Conservation (phyloP, 345 rosid genomes). For the Reutealis trisperma region DNA sequence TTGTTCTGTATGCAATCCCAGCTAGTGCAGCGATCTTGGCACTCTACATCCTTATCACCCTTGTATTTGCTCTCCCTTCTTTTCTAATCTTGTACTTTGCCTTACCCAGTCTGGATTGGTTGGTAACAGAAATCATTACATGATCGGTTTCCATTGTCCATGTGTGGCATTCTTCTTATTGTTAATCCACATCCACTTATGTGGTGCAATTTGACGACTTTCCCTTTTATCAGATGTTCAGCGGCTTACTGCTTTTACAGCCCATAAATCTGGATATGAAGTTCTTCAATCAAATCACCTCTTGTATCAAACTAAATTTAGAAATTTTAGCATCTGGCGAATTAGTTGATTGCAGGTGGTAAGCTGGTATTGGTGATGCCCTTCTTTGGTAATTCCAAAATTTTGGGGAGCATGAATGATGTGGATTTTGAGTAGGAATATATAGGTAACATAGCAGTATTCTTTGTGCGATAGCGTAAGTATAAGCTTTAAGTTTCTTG, state of each 20-base stretch:
- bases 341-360: not conserved
- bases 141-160: slow-evolving; percentile 14
- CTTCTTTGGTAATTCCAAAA: not conserved
- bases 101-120: slow-evolving; percentile 89
- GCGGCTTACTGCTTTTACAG: not conserved
- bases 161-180: not conserved
- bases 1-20: slow-evolving; percentile 79
- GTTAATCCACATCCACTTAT: not conserved
- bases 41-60: slow-evolving; percentile 70
- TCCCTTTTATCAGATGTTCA: not conserved
- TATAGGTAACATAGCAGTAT: not conserved
- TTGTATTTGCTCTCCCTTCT: slow-evolving; percentile 82
- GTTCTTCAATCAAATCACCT: not conserved
- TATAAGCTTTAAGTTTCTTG: not conserved
- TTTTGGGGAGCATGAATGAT: not conserved
- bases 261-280: not conserved
- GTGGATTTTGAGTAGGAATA: not conserved
- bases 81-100: slow-evolving; percentile 86
- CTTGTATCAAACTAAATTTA: not conserved
- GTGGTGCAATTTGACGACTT: slow-evolving; percentile 7
- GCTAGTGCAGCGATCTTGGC: slow-evolving; percentile 82
- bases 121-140: slow-evolving; percentile 76
- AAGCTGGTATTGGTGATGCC: not conserved
- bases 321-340: not conserved
- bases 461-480: not conserved